Evolutionary conservation across 495 filamentous ascomycete species (phyloP).

Genomic region (Aspergillus hancockii): DNA sequence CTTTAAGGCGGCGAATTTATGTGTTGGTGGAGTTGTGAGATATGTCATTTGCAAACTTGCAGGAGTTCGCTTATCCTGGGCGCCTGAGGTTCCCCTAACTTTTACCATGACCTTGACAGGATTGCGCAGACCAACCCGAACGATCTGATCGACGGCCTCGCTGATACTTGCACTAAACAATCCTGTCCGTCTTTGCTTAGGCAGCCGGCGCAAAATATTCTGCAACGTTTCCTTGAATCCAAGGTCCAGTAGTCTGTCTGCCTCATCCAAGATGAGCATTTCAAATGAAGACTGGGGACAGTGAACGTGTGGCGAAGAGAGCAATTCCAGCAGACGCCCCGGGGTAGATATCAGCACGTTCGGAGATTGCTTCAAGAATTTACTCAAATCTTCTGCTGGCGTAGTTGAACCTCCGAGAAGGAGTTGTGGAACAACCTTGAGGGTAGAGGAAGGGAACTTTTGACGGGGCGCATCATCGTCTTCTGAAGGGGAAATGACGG

Average conservation of each 20-base stretch:
- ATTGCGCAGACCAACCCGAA: constrained; percentile 89
- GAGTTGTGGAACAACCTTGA: constrained; percentile 78
- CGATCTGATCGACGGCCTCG: constrained; percentile 87
- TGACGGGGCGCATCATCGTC: constrained; percentile 56
- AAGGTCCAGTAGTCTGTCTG: constrained; percentile 88
- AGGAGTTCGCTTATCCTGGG: constrained; percentile 84
- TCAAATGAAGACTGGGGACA: constrained; percentile 87
- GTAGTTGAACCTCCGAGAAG: constrained; percentile 85
- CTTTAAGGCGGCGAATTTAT: constrained; percentile 74
- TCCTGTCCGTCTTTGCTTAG: constrained; percentile 91
- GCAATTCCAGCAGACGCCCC: constrained; percentile 82
- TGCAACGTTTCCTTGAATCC: constrained; percentile 91
- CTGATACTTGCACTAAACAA: constrained; percentile 91
- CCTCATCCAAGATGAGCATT: constrained; percentile 89
- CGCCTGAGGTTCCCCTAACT: constrained; percentile 73
- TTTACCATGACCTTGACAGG: constrained; percentile 92
- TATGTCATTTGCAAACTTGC: constrained; percentile 92
- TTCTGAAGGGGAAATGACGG: constrained; percentile 52
- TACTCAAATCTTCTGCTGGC: constrained; percentile 78
- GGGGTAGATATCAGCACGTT: constrained; percentile 89
- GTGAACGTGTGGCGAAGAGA: constrained; percentile 89
- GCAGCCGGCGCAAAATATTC: constrained; percentile 78
- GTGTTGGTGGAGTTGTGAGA: constrained; percentile 66
- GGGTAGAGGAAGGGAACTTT: constrained; percentile 47
- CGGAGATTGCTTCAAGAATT: constrained; percentile 75